Conservation (phyloP, 768 basidiomycete genomes). For the Podaxis sp. region DNA sequence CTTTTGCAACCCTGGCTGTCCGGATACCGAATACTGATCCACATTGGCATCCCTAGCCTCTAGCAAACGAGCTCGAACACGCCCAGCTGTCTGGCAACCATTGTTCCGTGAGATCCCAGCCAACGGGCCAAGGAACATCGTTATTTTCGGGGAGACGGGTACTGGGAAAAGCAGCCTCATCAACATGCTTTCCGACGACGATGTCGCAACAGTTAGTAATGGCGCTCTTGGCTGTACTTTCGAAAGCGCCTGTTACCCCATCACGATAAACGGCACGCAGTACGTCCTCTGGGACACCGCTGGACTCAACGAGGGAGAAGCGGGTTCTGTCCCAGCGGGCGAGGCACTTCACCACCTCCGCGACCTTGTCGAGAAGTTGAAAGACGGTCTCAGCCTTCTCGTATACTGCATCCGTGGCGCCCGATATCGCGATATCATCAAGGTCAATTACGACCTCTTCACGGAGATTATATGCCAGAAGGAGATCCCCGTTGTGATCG, state of each 20-base stretch:
- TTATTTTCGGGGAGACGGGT: slow-evolving; percentile 40
- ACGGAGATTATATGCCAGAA: slow-evolving; percentile 3
- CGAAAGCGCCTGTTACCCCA: slow-evolving; percentile 20
- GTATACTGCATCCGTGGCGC: slow-evolving; percentile 25
- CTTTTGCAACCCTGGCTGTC: slow-evolving; percentile 12
- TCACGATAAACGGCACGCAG: slow-evolving; percentile 18
- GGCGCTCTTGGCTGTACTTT: slow-evolving; percentile 32
- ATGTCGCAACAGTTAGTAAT: slow-evolving; percentile 26
- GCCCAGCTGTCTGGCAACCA: neutral
- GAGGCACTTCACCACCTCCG: slow-evolving; percentile 21
- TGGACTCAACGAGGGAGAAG: slow-evolving; percentile 32
- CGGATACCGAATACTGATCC: slow-evolving; percentile 24
- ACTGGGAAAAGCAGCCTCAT: slow-evolving; percentile 36
- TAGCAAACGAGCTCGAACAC: neutral
- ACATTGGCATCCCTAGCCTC: slow-evolving; percentile 22
- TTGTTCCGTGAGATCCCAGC: slow-evolving; percentile 2
- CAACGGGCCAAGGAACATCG: slow-evolving; percentile 19
- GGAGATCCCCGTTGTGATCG: slow-evolving; percentile 8
- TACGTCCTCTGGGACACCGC: slow-evolving; percentile 34
- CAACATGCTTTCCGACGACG: slow-evolving; percentile 30
- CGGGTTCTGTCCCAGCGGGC: slow-evolving; percentile 17
- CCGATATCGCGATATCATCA: slow-evolving; percentile 10
- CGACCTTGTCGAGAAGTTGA: slow-evolving; percentile 28
- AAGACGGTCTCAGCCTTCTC: slow-evolving; percentile 33
- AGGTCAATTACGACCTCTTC: slow-evolving; percentile 13